phyloP scores from a whole-genome alignment of 495 filamentous ascomycete species.

The Podospora bellae-mahoneyi region DNA sequence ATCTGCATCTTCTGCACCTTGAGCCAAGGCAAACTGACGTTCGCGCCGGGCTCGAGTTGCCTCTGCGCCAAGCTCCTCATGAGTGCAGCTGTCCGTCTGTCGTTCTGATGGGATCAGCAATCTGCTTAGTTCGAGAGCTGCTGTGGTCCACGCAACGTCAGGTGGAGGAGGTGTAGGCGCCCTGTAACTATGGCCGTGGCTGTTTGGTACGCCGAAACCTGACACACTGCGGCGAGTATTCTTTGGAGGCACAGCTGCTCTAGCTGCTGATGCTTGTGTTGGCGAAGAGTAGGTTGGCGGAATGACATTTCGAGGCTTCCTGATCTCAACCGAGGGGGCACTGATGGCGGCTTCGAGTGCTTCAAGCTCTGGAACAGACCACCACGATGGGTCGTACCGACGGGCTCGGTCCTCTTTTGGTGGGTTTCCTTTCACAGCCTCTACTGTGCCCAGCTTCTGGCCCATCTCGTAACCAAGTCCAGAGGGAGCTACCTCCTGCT shows the following conservation, averaged over 20 bases:
- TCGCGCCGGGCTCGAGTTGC: constrained; percentile 59
- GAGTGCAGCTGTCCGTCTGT: constrained; percentile 67
- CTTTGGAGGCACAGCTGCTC: constrained; percentile 52
- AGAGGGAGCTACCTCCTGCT: constrained; percentile 34
- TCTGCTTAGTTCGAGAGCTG: constrained; percentile 75
- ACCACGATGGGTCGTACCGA: constrained; percentile 70
- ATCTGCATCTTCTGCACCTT: constrained; percentile 1
- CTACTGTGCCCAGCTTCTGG: constrained; percentile 41
- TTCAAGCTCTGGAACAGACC: constrained; percentile 64
- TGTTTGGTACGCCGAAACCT: constrained; percentile 28
- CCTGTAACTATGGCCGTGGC: constrained; percentile 31
- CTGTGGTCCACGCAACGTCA: constrained; percentile 78
- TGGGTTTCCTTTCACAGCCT: constrained; percentile 33
- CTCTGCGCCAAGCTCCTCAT: constrained; percentile 69
- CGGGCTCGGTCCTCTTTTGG: constrained; percentile 26
- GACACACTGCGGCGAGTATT: constrained; percentile 52
- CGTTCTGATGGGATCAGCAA: constrained; percentile 71
- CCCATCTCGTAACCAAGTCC: constrained; percentile 54
- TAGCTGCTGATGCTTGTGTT: constrained; percentile 77
- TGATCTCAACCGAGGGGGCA: constrained; percentile 51
- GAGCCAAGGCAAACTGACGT: constrained; percentile 51
- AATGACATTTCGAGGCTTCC: constrained; percentile 51
- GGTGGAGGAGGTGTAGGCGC: constrained; percentile 63
- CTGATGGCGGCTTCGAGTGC: constrained; percentile 53
- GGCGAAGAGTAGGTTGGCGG: constrained; percentile 67